Evolutionary conservation across 2,329 filamentous ascomycete genomes (phyloP).

Genomic region (Chaetomium olivaceum): DNA sequence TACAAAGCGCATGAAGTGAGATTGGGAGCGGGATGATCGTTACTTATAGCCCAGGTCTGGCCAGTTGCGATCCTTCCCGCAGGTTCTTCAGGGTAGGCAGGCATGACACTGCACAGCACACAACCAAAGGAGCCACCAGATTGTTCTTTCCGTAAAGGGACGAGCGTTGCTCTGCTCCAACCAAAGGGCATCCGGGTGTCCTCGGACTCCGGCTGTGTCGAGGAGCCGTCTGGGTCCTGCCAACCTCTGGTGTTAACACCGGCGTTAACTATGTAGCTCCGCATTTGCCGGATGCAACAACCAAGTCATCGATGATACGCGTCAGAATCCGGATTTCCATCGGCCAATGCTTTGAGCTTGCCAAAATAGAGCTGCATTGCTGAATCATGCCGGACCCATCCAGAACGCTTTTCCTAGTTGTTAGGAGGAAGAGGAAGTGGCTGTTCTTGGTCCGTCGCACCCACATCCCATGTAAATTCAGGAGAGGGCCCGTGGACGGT

Average conservation of each 20-base stretch:
- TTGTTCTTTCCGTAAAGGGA: background rate
- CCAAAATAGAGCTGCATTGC: background rate
- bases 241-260: background rate
- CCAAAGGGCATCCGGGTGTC: background rate
- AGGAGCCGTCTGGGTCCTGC: too few species aligned
- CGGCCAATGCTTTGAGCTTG: background rate
- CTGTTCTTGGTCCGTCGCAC: background rate
- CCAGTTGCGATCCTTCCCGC: background rate
- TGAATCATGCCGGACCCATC: background rate
- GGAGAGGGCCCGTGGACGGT: background rate
- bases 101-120: background rate
- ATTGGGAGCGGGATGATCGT: background rate
- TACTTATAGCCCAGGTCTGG: background rate
- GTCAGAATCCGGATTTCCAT: background rate
- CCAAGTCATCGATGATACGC: background rate
- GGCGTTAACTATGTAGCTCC: background rate
- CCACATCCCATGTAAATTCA: background rate
- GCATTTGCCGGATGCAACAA: background rate
- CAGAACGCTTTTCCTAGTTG: background rate
- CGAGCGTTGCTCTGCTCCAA: background rate
- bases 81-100: background rate
- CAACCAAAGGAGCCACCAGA: background rate
- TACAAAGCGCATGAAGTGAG: background rate
- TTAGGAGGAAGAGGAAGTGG: background rate
- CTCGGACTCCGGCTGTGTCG: background rate